A percentile compares a stretch with the other conserved stretches of the same genome.
Evolutionary conservation across 2,329 filamentous ascomycete species (phyloP).

Genomic region (Xylariaceae sp.): DNA sequence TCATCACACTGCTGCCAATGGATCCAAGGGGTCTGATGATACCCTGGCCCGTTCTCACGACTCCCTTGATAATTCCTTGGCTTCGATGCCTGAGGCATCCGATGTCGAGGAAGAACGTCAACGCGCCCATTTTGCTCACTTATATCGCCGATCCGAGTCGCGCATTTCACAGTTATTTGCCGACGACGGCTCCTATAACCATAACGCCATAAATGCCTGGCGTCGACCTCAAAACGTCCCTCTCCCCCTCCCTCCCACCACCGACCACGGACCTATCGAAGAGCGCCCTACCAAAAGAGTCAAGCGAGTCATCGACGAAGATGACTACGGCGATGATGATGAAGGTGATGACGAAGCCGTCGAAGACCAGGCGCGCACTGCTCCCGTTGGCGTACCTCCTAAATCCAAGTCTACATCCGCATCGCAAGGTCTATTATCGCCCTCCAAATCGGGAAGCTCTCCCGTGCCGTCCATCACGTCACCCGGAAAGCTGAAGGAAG

Average conservation of each 20-base stretch:
- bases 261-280: slow-evolving; percentile 52
- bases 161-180: slow-evolving; percentile 71
- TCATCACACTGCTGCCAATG: slow-evolving; percentile 35
- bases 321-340: slow-evolving; percentile 82
- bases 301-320: slow-evolving; percentile 73
- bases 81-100: slow-evolving; percentile 57
- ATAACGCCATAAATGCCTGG: slow-evolving; percentile 49
- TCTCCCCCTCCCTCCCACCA: slow-evolving; percentile 46
- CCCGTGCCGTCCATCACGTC: slow-evolving; percentile 58
- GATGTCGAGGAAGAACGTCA: slow-evolving; percentile 64
- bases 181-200: slow-evolving; percentile 49
- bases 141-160: slow-evolving; percentile 71
- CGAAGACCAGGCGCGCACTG: slow-evolving; percentile 8
- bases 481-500: slow-evolving; percentile 53
- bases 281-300: slow-evolving; percentile 67
- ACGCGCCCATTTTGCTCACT: slow-evolving; percentile 67
- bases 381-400: slow-evolving; percentile 38
- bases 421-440: slow-evolving; percentile 58
- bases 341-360: slow-evolving; percentile 59
- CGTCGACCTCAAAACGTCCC: slow-evolving; percentile 38
- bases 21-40: slow-evolving; percentile 54
- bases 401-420: slow-evolving; percentile 45
- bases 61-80: slow-evolving; percentile 43
- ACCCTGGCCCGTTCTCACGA: slow-evolving; percentile 46
- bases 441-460: slow-evolving; percentile 64